A percentile compares a stretch with the other conserved stretches of the same genome.
phyloP scores from a whole-genome alignment of 164 flowering plant genomes.

The Magnolia kwangsiensis region DNA sequence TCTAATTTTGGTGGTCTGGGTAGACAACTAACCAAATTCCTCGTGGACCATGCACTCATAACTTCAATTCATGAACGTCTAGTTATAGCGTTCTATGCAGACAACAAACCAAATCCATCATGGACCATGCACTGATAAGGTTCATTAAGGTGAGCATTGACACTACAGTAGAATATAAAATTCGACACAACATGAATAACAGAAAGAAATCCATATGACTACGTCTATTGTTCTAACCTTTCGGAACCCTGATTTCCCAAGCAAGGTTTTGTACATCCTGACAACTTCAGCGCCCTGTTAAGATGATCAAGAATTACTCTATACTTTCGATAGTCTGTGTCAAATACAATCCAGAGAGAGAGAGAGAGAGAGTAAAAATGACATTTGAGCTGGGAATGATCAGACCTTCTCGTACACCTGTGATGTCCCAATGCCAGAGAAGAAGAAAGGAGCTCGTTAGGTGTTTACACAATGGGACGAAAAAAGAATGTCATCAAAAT shows the following conservation, averaged over 20 bases:
- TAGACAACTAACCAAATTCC: too few relatives aligned
- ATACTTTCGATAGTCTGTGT: not conserved
- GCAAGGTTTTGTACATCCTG: constrained; percentile 95
- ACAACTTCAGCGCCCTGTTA: constrained; percentile 97
- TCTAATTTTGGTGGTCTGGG: too few relatives aligned
- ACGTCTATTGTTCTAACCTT: constrained; percentile 37
- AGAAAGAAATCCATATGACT: too few relatives aligned
- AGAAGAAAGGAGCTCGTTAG: constrained; percentile 12
- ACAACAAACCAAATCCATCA: too few relatives aligned
- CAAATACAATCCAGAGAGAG: not conserved
- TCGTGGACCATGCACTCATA: too few relatives aligned
- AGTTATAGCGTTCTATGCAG: too few relatives aligned
- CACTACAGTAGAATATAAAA: too few relatives aligned
- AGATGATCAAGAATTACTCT: not conserved
- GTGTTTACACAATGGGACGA: not conserved
- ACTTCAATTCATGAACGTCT: too few relatives aligned
- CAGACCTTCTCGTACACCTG: constrained; percentile 98
- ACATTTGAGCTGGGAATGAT: not conserved
- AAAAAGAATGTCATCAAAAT: not conserved
- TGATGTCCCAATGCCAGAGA: constrained; percentile 1
- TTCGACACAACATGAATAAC: too few relatives aligned
- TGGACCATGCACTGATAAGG: too few relatives aligned
- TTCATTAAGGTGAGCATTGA: too few relatives aligned
- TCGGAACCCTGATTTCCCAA: constrained; percentile 83
- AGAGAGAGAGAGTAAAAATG: too few relatives aligned